phyloP scores from a whole-genome alignment of 768 basidiomycete species.

The Hirschioporus abietinus region DNA sequence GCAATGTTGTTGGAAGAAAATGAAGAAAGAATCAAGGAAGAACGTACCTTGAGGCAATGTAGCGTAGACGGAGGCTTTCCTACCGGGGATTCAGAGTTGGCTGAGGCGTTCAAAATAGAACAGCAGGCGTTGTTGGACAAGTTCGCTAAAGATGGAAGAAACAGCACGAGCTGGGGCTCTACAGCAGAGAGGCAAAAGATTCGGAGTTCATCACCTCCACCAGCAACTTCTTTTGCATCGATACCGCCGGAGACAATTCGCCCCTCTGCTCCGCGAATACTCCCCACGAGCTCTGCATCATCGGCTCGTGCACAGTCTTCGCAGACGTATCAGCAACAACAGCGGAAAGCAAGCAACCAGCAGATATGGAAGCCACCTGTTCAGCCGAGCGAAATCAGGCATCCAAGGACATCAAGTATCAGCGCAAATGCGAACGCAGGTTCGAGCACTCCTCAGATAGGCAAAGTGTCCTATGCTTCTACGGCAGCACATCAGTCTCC shows the following conservation, averaged over 20 bases:
- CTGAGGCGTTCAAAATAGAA: conserved; percentile 28
- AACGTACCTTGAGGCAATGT: conserved; percentile 48
- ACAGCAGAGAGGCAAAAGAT: conserved; percentile 27
- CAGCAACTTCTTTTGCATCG: conserved; percentile 8
- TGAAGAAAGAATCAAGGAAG: conserved; percentile 36
- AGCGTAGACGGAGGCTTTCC: conserved; percentile 30
- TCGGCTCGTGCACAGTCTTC: conserved; percentile 3
- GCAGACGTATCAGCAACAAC: conserved; percentile 11
- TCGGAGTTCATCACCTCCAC: conserved; percentile 15
- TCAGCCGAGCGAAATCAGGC: background rate
- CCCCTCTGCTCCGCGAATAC: conserved; percentile 7
- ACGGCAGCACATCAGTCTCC: background rate
- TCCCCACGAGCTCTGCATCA: conserved; percentile 3
- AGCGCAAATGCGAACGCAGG: background rate
- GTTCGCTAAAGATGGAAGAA: conserved; percentile 21
- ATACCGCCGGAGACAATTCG: conserved; percentile 8
- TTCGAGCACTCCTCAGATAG: background rate
- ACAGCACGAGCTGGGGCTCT: background rate
- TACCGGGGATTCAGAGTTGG: conserved; percentile 24
- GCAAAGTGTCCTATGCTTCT: background rate
- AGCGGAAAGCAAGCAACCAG: background rate
- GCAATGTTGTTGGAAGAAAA: conserved; percentile 43
- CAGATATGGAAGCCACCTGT: background rate
- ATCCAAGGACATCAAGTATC: background rate
- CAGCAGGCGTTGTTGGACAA: conserved; percentile 43